A percentile compares a stretch with the other conserved stretches of the same genome.
Conservation (phyloP, 2,329 filamentous ascomycete genomes). For the Mariannaea elegans region DNA sequence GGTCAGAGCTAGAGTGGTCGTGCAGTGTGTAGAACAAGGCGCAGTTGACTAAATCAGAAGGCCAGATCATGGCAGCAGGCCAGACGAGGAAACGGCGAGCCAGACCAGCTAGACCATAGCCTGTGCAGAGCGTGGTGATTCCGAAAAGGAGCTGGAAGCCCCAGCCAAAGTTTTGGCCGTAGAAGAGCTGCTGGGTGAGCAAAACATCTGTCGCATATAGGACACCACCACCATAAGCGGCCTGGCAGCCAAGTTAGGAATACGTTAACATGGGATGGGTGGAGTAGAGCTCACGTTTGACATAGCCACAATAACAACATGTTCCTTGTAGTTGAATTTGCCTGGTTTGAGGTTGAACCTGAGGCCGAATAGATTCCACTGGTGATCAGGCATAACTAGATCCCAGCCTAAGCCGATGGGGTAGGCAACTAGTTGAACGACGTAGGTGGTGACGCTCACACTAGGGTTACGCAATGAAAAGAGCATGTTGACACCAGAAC, state of each 20-base stretch:
- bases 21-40: conserved; percentile 59
- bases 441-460: conserved; percentile 61
- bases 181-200: conserved; percentile 62
- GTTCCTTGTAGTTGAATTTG: conserved; percentile 67
- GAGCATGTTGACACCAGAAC: conserved; percentile 64
- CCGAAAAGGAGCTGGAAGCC: no score
- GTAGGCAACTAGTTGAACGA: conserved; percentile 66
- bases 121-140: no score
- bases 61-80: conserved; percentile 63
- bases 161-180: no score
- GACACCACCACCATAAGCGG: no score
- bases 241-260: no score
- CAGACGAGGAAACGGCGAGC: conserved; percentile 61
- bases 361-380: conserved; percentile 56
- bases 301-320: conserved; percentile 69
- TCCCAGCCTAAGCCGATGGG: conserved; percentile 62
- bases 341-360: conserved; percentile 64
- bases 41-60: conserved; percentile 59
- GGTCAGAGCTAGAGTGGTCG: conserved; percentile 45
- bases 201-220: conserved; percentile 57
- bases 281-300: no score
- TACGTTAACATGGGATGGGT: no score
- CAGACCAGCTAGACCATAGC: conserved; percentile 63
- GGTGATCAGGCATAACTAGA: conserved; percentile 58
- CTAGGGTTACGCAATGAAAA: conserved; percentile 65